phyloP scores from a whole-genome alignment of 495 filamentous ascomycete species.

The Penicillium taxi region DNA sequence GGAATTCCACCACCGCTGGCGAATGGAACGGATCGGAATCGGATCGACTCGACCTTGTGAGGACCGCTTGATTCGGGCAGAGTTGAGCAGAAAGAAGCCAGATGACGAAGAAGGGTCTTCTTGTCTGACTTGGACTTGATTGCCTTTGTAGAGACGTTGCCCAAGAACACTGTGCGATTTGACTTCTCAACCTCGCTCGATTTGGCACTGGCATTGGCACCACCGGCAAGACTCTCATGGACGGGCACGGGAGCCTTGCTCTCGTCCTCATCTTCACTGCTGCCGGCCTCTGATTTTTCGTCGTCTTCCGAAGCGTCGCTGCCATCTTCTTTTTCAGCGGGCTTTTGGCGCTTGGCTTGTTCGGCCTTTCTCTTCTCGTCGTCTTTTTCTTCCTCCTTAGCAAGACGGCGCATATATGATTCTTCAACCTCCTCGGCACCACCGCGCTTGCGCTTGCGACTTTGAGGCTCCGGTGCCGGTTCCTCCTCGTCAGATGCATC shows the following conservation, averaged over 20 bases:
- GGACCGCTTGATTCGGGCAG: slow-evolving; percentile 35
- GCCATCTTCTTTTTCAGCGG: slow-evolving; percentile 7
- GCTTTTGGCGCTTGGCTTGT: slow-evolving; percentile 19
- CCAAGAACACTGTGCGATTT: slow-evolving; percentile 82
- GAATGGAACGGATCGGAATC: slow-evolving; percentile 89
- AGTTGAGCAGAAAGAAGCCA: slow-evolving; percentile 45
- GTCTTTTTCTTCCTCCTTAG: slow-evolving; percentile 46
- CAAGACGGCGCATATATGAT: slow-evolving; percentile 68
- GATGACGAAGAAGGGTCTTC: slow-evolving; percentile 65
- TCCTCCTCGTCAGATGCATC: slow-evolving; percentile 37
- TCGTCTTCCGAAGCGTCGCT: slow-evolving; percentile 12
- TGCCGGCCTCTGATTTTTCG: slow-evolving; percentile 11
- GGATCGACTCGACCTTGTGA: slow-evolving; percentile 78
- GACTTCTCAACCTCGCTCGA: slow-evolving; percentile 70
- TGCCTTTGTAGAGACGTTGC: slow-evolving; percentile 76
- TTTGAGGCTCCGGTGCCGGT: slow-evolving; percentile 33
- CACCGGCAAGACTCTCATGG: slow-evolving; percentile 48
- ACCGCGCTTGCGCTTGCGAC: slow-evolving; percentile 71
- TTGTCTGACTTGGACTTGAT: slow-evolving; percentile 74
- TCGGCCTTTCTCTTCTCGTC: slow-evolving; percentile 33
- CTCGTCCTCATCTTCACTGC: slow-evolving; percentile 22
- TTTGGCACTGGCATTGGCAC: slow-evolving; percentile 30
- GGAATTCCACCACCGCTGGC: slow-evolving; percentile 60
- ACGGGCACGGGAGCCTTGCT: slow-evolving; percentile 31
- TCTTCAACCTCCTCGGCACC: slow-evolving; percentile 70